Evolutionary conservation across 1,139 yeast species (phyloP).

Genomic region (Sugiyamaella grinbergsii): DNA sequence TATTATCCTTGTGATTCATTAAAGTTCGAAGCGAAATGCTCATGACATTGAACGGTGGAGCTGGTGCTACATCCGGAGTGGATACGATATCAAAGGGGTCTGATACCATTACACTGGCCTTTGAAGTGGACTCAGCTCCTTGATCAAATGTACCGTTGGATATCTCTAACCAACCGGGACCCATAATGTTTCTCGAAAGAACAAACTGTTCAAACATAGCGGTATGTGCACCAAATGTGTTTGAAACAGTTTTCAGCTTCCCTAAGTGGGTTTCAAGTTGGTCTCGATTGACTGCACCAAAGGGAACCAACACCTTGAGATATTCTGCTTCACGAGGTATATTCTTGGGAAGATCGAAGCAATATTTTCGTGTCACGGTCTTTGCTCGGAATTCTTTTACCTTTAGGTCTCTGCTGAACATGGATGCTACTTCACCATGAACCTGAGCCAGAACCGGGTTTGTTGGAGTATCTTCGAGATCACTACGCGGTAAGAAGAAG

Average conservation of each 20-base stretch:
- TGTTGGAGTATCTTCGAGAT: conserved; percentile 52
- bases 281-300: conserved; percentile 2
- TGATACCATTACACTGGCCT: conserved; percentile 56
- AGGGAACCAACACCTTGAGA: conserved; percentile 73
- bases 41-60: conserved; percentile 69
- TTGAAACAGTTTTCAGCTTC: conserved; percentile 72
- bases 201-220: conserved; percentile 84
- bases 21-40: conserved; percentile 80
- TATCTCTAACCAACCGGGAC: conserved; percentile 94
- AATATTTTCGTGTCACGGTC: conserved; percentile 75
- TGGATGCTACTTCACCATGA: conserved; percentile 70
- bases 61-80: conserved; percentile 47
- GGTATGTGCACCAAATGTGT: conserved; percentile 78
- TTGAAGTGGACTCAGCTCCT: conserved; percentile 63
- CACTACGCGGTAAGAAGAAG: conserved; percentile 68
- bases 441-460: conserved; percentile 41
- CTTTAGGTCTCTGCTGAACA: conserved; percentile 60
- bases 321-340: conserved; percentile 83
- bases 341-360: conserved; percentile 73
- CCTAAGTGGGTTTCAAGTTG: conserved; percentile 6
- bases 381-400: conserved; percentile 66
- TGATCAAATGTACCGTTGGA: conserved; percentile 57
- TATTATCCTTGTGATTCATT: conserved; percentile 68
- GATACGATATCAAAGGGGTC: conserved; percentile 58
- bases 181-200: conserved; percentile 82